Evolutionary conservation across 2,329 filamentous ascomycete genomes (phyloP).

Genomic region (Chaetothyriales sp.): DNA sequence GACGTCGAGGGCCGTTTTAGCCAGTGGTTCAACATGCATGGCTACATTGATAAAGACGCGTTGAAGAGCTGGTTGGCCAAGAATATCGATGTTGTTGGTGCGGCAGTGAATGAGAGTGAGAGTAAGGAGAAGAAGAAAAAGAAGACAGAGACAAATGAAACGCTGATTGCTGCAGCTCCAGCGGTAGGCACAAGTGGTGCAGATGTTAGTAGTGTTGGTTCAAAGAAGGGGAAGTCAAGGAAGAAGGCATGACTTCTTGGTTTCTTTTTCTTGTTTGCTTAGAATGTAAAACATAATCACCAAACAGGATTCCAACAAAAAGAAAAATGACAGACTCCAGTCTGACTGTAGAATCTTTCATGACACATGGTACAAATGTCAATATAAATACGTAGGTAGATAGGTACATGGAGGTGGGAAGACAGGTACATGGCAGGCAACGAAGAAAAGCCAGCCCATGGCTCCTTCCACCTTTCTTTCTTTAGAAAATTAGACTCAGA

Average conservation of each 20-base stretch:
- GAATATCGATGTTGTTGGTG: conserved; percentile 42
- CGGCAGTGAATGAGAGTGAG: conserved; percentile 25
- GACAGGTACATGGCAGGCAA: too few species aligned
- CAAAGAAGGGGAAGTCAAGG: not conserved
- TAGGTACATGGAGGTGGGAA: too few species aligned
- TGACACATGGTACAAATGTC: too few species aligned
- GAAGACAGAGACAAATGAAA: conserved; percentile 21
- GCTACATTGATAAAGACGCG: conserved; percentile 46
- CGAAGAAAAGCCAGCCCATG: too few species aligned
- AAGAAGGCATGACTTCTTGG: not conserved
- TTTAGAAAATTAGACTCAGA: too few species aligned
- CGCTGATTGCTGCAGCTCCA: conserved; percentile 26
- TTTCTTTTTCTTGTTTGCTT: not conserved
- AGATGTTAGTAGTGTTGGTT: not conserved
- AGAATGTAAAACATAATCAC: not conserved
- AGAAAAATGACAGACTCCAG: not conserved
- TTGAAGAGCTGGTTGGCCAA: conserved; percentile 49
- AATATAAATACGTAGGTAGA: too few species aligned
- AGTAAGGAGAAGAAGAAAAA: conserved; percentile 17
- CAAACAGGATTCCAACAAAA: not conserved
- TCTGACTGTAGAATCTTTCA: too few species aligned
- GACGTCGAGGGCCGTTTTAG: conserved; percentile 45
- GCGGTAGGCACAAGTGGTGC: conserved; percentile 23
- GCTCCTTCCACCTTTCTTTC: too few species aligned
- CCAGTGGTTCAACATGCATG: conserved; percentile 45